Base-by-base conservation (phyloP, 768 basidiomycete species). In the Lyophyllum decastes region DNA sequence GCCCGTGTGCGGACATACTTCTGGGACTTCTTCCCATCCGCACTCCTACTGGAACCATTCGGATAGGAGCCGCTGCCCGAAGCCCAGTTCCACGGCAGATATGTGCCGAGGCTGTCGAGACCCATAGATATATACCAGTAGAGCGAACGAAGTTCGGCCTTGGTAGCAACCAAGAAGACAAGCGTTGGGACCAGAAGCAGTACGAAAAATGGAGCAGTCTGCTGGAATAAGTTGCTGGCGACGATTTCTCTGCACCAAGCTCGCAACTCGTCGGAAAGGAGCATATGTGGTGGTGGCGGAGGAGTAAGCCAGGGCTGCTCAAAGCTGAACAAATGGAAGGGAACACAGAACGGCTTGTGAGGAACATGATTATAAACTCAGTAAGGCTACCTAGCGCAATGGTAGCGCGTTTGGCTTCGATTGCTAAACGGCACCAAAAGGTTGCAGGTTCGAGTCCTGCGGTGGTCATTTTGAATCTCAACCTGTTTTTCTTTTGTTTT, bases 361-460 rank as follows among this genome's bases (percentile, higher is more conserved):
- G n/a, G n/a, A 21, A 5, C 5, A 26, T 21, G 24, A 1, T 10
- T 30, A 30, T 30, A 9, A 46, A 5, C 25, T 51, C 12, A 10
- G 24, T 21, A 78, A 73, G 86, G 85, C 83, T 87, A 84, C 88
- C 88, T 91, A 77, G 89, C 89, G 88, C 89, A 90, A 91, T 90
- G 89, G 89, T 90, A 91, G 89, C 89, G 89, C 89, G 88, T 91
- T 89, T 90, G 89, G 89, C 89, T 91, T 91, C 89, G 88, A 89
- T 83, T 66, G 85, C 85, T 79, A 65, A 73, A 76, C 75, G 84
- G 77, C 64, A 92, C 89, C 90, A 90, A 90, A 88, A 91, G 90
- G 90, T 87, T 92, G 90, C 89, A 92, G 90, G 90, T 92, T 92
- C 90, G 89, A 92, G 88, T 89, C 89, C 89, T 90, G 89, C 88